A percentile compares a stretch with the other conserved stretches of the same genome.
phyloP scores from a whole-genome alignment of 2,329 filamentous ascomycete species.

The Fusarium acutatum region DNA sequence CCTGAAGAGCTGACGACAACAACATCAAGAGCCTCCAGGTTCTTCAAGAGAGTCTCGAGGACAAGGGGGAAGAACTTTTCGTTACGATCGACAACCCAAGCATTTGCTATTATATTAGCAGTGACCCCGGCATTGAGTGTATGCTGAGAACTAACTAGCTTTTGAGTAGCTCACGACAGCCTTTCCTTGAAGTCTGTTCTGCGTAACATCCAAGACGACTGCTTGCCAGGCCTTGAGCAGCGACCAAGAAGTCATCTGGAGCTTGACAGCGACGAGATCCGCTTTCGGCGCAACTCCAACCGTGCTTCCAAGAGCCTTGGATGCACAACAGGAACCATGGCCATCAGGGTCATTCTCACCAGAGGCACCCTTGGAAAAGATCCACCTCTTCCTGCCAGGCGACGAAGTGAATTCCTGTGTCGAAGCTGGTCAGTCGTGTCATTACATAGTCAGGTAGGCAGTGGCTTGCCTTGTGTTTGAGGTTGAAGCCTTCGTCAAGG shows the following conservation, averaged over 20 bases:
- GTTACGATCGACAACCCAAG: not conserved
- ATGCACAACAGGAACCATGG: not conserved
- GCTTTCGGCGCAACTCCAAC: not conserved
- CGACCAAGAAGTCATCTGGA: not conserved
- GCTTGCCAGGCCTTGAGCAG: not conserved
- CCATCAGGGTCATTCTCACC: not conserved
- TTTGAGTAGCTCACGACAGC: not conserved
- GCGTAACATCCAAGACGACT: not conserved
- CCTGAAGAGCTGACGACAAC: not conserved
- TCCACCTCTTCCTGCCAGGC: not conserved
- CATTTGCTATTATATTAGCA: not conserved
- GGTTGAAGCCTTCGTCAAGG: not conserved
- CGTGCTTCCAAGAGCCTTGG: not conserved
- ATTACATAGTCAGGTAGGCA: no score
- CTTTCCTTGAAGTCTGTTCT: not conserved
- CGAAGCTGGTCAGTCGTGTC: not conserved
- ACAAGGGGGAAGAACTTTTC: not conserved
- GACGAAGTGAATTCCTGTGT: not conserved
- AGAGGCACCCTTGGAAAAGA: not conserved
- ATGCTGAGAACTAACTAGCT: not conserved
- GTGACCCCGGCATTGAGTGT: accelerated
- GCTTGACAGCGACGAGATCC: not conserved
- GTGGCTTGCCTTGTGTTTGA: not conserved
- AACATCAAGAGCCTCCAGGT: not conserved
- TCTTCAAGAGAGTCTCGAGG: not conserved